Evolutionary conservation across 2,329 filamentous ascomycete species (phyloP), one percentile per base, ranked within the genome.

Genomic region (Botrytis fragariae): DNA sequence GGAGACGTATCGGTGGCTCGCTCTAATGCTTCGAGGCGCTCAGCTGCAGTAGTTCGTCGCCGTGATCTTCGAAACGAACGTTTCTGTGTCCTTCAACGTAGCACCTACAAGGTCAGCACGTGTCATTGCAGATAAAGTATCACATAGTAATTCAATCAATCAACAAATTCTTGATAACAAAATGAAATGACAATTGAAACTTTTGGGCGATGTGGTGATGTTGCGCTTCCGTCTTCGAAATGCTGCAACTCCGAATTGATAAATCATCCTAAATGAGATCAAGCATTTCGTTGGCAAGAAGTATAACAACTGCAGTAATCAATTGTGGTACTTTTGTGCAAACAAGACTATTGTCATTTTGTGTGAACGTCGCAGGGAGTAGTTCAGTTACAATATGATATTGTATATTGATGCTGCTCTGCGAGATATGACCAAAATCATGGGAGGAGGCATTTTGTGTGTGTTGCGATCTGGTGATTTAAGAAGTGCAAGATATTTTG

Each of bases 101-200:
- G 77, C 74, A 80, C 78, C 77, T 80, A 78, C 76, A 77, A 77
- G 76, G 79, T 81, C 75, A 81, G 80, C 79, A 81, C 79, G 79
- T 81, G 79, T 80, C 78, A 77, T 78, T 79, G 77, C 77, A 79
- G 77, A 77, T 77, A 74, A 76, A 69, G 77, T 79, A 76, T 62
- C 77, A 79, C 79, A 77, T 75, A 77, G 75, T 72, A 76, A 73
- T 74, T 71, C 71, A 69, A 73, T 67, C 75, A 69, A 72, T 72
- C 75, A 67, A 72, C 69, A 69, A 75, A 74, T 72, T 72, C 74
- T 72, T 78, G 78, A 79, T 75, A 74, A 67, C 72, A 74, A 69
- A 73, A 78, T 74, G 77, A 77, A 74, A 78, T 76, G 71, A 73
- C 65, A 61, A 73, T 74, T 32, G 69, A 8, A 62, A 74, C 54